Conservation (phyloP, 768 basidiomycete species). For the Rubroboletus pulcherrimus region DNA sequence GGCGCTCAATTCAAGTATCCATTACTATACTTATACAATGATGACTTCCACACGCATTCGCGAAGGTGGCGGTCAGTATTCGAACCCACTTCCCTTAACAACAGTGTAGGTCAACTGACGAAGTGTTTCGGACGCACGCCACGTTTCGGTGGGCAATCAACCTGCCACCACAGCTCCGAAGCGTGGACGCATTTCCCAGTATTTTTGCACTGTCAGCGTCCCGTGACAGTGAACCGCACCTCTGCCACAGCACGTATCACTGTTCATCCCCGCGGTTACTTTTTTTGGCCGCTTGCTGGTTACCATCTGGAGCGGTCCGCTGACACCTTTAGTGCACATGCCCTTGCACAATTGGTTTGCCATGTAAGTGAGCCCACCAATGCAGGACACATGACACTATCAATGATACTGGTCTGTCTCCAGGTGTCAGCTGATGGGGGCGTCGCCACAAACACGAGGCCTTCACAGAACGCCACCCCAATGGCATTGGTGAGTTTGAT, state of each 20-base stretch:
- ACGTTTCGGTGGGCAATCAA: not conserved
- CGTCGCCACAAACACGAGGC: not conserved
- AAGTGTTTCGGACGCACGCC: not conserved
- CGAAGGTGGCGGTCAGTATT: slow-evolving; percentile 13
- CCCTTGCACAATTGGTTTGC: not conserved
- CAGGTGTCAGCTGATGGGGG: not conserved
- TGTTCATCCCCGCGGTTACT: not conserved
- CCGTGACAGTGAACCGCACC: not conserved
- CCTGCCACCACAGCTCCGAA: not conserved
- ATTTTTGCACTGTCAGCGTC: slow-evolving; percentile 4
- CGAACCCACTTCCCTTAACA: slow-evolving; percentile 1
- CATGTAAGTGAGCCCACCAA: slow-evolving; percentile 1
- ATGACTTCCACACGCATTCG: slow-evolving; percentile 3
- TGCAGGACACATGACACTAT: slow-evolving; percentile 1
- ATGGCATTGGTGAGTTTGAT: not conserved
- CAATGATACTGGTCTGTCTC: not conserved
- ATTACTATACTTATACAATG: not conserved
- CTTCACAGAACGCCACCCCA: no score
- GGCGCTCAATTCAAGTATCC: not conserved
- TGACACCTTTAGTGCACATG: not conserved
- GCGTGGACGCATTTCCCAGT: not conserved
- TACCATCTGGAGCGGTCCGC: not conserved
- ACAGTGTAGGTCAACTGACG: not conserved
- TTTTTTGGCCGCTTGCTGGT: not conserved
- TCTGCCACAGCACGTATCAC: not conserved